A percentile compares a stretch with the other conserved stretches of the same genome.
Evolutionary conservation across 768 basidiomycete species (phyloP).

Genomic region (Suillus decipiens): DNA sequence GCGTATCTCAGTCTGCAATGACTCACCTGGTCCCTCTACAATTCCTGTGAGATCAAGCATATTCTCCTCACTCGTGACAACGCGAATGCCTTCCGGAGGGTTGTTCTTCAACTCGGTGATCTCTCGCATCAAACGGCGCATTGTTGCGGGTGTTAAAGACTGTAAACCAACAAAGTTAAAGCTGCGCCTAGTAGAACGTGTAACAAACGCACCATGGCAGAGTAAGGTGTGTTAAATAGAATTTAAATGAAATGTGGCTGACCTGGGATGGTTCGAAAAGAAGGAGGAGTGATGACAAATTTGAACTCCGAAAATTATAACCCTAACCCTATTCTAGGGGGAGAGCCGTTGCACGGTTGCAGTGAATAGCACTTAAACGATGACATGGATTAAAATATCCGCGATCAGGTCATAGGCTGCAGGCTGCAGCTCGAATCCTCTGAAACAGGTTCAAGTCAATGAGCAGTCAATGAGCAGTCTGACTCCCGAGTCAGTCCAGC

Average conservation of each 20-base stretch:
- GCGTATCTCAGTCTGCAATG: not conserved
- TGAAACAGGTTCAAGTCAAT: too few relatives aligned
- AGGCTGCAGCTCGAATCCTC: too few relatives aligned
- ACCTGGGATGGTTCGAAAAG: slow-evolving; percentile 22
- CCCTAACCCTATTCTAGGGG: slow-evolving; percentile 19
- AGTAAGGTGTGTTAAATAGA: not conserved
- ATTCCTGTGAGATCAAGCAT: slow-evolving; percentile 86
- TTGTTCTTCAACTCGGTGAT: slow-evolving; percentile 75
- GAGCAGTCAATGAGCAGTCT: too few relatives aligned
- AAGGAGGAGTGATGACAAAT: slow-evolving; percentile 26
- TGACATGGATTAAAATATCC: too few relatives aligned
- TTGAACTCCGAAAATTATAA: slow-evolving; percentile 20
- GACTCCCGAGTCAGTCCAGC: too few relatives aligned
- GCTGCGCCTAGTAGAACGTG: not conserved
- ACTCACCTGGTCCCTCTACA: slow-evolving; percentile 87
- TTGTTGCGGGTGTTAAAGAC: slow-evolving; percentile 53
- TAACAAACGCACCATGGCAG: slow-evolving; percentile 25
- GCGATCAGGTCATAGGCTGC: too few relatives aligned
- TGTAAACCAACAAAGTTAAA: slow-evolving; percentile 15
- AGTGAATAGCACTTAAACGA: not conserved
- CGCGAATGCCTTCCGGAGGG: slow-evolving; percentile 92
- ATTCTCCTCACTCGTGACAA: slow-evolving; percentile 84
- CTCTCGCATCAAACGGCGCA: slow-evolving; percentile 89
- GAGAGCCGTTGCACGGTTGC: not conserved
- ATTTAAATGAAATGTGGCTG: slow-evolving; percentile 1